These are phyloP conservation scores for Quercus tomentella DNA, from an alignment of 331 rosid species.

Conservation along the genomic window DNA sequence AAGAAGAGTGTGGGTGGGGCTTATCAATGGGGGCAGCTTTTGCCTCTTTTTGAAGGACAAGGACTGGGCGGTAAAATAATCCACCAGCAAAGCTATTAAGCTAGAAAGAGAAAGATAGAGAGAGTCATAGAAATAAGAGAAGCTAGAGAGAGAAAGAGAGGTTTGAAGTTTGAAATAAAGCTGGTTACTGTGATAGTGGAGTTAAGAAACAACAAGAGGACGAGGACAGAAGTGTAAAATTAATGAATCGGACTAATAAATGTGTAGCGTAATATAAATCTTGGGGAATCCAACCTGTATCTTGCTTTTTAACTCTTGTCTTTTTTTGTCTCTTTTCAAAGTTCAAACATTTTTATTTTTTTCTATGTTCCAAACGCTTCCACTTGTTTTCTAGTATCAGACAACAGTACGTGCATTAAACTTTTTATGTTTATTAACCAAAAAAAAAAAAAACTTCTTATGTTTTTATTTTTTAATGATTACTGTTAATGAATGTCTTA, in stretches of 20 bases:
- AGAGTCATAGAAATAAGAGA: not conserved
- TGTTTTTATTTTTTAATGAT: no score
- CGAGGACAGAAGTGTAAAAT: slow-evolving; percentile 61
- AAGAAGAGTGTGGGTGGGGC: not conserved
- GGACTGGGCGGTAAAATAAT: slow-evolving; percentile 20
- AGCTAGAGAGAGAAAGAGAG: not conserved
- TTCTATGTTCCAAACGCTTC: not conserved
- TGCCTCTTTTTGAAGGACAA: slow-evolving; percentile 13
- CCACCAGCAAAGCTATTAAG: slow-evolving; percentile 1
- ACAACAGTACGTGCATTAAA: no score
- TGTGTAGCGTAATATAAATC: slow-evolving; percentile 1
- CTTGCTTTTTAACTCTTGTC: slow-evolving; percentile 24
- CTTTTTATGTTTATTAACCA: no score
- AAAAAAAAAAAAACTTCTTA: no score
- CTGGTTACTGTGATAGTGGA: slow-evolving; percentile 25
- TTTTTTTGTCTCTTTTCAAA: slow-evolving; percentile 21
- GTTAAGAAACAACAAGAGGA: slow-evolving; percentile 25
- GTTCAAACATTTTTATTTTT: slow-evolving; percentile 17
- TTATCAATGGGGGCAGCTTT: slow-evolving; percentile 11
- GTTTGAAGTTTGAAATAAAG: slow-evolving; percentile 76
- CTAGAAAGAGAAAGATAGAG: slow-evolving; percentile 16
- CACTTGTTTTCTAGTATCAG: no score
- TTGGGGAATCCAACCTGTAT: slow-evolving; percentile 54
- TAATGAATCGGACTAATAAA: slow-evolving; percentile 20
- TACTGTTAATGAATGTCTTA: no score